Conservation (phyloP, 148 eudicot species). For the Cornus florida region DNA sequence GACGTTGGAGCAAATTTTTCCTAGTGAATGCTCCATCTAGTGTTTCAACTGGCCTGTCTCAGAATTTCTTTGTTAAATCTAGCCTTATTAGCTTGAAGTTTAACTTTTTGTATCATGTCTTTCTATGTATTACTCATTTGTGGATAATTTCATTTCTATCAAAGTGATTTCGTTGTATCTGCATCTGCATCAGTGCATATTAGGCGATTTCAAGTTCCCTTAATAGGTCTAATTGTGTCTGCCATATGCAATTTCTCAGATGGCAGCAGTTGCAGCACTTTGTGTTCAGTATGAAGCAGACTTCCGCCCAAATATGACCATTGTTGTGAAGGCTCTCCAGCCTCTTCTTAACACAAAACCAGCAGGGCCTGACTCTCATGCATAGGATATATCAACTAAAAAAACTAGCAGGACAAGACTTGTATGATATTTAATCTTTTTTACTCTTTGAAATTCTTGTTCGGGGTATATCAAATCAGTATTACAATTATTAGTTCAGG, state of each 20-base stretch:
- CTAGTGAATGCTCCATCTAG: neutral
- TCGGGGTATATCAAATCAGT: neutral
- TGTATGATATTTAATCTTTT: neutral
- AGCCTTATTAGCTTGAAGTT: no score
- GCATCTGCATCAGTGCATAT: no score
- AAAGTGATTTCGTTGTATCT: no score
- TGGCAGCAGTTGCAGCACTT: constrained; percentile 97
- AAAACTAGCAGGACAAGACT: neutral
- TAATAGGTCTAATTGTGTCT: neutral
- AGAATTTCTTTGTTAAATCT: no score
- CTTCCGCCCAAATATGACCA: constrained; percentile 95
- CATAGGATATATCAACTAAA: constrained; percentile 21
- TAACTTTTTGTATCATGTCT: no score
- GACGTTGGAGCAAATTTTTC: neutral
- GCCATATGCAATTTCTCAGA: constrained; percentile 33
- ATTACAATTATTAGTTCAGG: neutral
- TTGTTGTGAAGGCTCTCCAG: constrained; percentile 92
- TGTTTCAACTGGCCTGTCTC: neutral
- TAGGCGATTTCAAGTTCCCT: no score
- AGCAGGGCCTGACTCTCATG: constrained; percentile 52
- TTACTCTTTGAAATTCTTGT: neutral
- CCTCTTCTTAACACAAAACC: constrained; percentile 77
- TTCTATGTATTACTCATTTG: no score
- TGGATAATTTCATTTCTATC: no score
- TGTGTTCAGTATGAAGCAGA: constrained; percentile 98